Percentiles rank a stretch among this genome's conserved stretches.
These are phyloP conservation scores for Ceratocystis ficicola DNA, from an alignment of 2,329 filamentous ascomycete genomes.

Conservation along the genomic window DNA sequence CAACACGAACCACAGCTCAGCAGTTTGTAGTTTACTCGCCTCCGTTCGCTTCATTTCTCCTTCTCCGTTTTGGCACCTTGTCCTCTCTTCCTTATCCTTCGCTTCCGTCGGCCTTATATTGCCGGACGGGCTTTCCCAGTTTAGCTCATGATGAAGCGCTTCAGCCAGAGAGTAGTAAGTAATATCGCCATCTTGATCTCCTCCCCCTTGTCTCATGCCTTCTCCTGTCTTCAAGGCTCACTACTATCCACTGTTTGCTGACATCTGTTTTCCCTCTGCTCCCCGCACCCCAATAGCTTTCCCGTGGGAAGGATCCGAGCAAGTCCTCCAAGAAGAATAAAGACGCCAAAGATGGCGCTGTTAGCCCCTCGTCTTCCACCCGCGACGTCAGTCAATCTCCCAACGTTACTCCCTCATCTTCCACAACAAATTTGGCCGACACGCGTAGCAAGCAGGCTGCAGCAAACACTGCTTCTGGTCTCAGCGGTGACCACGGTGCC, in stretches of 20 bases:
- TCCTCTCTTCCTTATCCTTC: constrained; percentile 11
- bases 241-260: not conserved
- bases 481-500: constrained; percentile 23
- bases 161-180: constrained; percentile 93
- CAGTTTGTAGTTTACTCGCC: not conserved
- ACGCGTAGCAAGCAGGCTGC: constrained; percentile 60
- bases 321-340: constrained; percentile 72
- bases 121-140: constrained; percentile 24
- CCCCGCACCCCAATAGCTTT: constrained; percentile 52
- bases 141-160: constrained; percentile 74
- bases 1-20: not conserved
- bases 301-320: constrained; percentile 72
- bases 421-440: constrained; percentile 76
- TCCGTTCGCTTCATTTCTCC: constrained; percentile 15
- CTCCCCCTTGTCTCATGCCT: not conserved
- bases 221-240: not conserved
- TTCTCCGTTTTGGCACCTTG: constrained; percentile 14
- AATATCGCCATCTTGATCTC: not conserved
- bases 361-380: constrained; percentile 57
- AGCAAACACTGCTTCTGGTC: constrained; percentile 7
- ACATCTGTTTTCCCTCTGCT: not conserved
- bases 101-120: constrained; percentile 20
- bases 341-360: constrained; percentile 61
- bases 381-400: constrained; percentile 50
- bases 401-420: constrained; percentile 70